Conservation (phyloP, 2,329 filamentous ascomycete species). For the Diaporthe capsici region DNA sequence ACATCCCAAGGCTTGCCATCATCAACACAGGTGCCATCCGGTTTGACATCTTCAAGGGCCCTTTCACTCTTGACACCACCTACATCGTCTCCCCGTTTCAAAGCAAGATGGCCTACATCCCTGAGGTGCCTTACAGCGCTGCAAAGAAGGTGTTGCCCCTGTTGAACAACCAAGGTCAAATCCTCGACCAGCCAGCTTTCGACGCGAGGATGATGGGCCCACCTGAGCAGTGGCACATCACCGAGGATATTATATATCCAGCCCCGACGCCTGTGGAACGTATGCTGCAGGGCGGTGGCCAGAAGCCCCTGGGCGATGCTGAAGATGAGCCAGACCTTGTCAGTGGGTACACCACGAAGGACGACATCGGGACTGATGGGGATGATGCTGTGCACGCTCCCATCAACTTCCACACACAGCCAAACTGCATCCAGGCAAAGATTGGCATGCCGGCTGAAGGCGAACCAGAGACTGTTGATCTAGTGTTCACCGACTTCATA, state of each 20-base stretch:
- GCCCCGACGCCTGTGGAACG: slow-evolving; percentile 39
- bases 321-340: slow-evolving; percentile 61
- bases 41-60: slow-evolving; percentile 94
- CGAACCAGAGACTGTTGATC: slow-evolving; percentile 81
- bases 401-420: slow-evolving; percentile 82
- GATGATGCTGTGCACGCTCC: slow-evolving; percentile 89
- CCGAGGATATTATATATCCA: slow-evolving; percentile 48
- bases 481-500: slow-evolving; percentile 94
- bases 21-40: slow-evolving; percentile 92
- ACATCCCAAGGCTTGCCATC: slow-evolving; percentile 78
- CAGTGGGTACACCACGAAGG: slow-evolving; percentile 87
- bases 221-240: slow-evolving; percentile 60
- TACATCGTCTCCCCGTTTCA: slow-evolving; percentile 91
- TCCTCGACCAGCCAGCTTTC: slow-evolving; percentile 56
- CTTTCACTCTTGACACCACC: slow-evolving; percentile 89
- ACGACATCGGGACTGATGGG: slow-evolving; percentile 86
- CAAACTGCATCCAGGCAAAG: slow-evolving; percentile 84
- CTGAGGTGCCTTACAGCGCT: slow-evolving; percentile 83
- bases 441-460: slow-evolving; percentile 70
- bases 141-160: slow-evolving; percentile 78
- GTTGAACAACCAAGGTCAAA: slow-evolving; percentile 68
- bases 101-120: slow-evolving; percentile 81
- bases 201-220: slow-evolving; percentile 63
- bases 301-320: slow-evolving; percentile 51
- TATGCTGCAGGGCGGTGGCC: slow-evolving; percentile 41